These are phyloP conservation scores for Kazachstania psychrophila DNA, from an alignment of 805 yeast genomes.

Conservation along the genomic window DNA sequence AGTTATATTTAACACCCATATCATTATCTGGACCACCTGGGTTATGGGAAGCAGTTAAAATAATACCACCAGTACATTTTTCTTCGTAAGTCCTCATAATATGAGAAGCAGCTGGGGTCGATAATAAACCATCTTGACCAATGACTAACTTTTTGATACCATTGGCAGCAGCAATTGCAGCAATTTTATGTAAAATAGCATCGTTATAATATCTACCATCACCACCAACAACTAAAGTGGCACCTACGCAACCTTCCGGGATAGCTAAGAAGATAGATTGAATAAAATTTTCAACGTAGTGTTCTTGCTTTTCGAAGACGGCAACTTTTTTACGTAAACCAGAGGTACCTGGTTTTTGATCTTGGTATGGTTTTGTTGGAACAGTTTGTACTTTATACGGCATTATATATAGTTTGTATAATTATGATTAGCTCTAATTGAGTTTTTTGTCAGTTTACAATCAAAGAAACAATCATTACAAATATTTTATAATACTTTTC, in stretches of 20 bases:
- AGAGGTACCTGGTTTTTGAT: constrained; percentile 97
- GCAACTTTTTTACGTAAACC: constrained; percentile 87
- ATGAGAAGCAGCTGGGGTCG: constrained; percentile 98
- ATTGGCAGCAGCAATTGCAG: constrained; percentile 81
- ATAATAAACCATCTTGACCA: constrained; percentile 81
- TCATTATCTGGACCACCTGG: constrained; percentile 95
- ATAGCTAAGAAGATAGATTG: constrained; percentile 79
- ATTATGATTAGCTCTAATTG: too few species aligned
- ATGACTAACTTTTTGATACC: constrained; percentile 78
- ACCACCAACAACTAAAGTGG: constrained; percentile 88
- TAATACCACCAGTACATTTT: constrained; percentile 85
- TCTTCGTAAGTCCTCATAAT: constrained; percentile 59
- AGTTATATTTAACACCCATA: constrained; percentile 91
- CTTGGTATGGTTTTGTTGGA: constrained; percentile 67
- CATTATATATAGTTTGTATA: too few species aligned
- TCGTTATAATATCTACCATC: constrained; percentile 93
- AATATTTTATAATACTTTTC: too few species aligned
- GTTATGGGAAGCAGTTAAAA: constrained; percentile 93
- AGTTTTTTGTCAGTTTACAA: not conserved
- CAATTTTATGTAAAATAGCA: constrained; percentile 70
- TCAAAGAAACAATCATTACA: too few species aligned
- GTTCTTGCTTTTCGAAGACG: constrained; percentile 59
- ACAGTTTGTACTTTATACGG: constrained; percentile 29
- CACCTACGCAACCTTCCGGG: constrained; percentile 77
- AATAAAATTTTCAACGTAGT: constrained; percentile 89